A percentile compares a stretch with the other conserved stretches of the same genome.
Evolutionary conservation across 2,329 filamentous ascomycete genomes (phyloP).

Genomic region (Sclerotinia borealis): DNA sequence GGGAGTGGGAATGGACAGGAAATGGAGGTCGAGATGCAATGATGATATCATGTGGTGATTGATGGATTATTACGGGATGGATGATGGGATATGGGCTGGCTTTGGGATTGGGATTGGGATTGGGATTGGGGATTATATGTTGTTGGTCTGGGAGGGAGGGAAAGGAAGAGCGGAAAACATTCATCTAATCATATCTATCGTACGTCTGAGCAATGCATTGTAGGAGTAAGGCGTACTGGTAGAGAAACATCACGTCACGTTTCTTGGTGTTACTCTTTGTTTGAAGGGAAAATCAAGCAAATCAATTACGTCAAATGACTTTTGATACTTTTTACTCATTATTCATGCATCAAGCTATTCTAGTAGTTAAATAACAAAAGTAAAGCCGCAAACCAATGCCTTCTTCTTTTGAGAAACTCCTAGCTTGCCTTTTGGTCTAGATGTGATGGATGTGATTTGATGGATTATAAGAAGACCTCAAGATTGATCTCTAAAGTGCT

Average conservation of each 20-base stretch:
- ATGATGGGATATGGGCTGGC: neutral
- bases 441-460: constrained; percentile 1
- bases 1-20: constrained; percentile 22
- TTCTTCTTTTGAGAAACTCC: neutral
- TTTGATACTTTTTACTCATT: constrained; percentile 8
- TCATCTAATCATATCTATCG: neutral
- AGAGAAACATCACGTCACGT: constrained; percentile 2
- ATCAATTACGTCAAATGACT: neutral
- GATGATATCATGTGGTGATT: constrained; percentile 9
- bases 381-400: neutral
- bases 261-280: neutral
- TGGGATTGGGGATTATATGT: neutral
- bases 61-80: constrained; percentile 5
- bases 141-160: neutral
- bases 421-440: neutral
- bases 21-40: constrained; percentile 48
- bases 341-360: constrained; percentile 23
- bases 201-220: constrained; percentile 18
- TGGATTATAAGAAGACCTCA: constrained; percentile 73
- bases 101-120: neutral
- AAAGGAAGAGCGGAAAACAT: neutral
- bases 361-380: neutral
- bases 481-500: constrained; percentile 93
- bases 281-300: neutral
- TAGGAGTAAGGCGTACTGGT: constrained; percentile 20